Base-by-base conservation (phyloP, 495 filamentous ascomycete genomes). In the Terfezia claveryi region DNA sequence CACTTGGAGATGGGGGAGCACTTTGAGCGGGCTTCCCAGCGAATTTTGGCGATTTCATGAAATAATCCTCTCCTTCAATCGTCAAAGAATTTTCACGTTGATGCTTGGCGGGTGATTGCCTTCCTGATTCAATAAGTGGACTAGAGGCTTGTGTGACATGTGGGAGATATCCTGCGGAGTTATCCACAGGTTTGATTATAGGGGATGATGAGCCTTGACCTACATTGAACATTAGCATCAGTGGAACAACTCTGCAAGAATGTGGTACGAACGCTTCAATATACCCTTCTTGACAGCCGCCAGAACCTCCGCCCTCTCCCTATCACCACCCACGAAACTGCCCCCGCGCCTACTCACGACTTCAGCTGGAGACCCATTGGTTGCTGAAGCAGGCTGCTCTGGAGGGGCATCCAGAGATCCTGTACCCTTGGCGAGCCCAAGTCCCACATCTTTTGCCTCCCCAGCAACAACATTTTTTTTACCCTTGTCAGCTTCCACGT, bases 251-350 rank as follows among this genome's bases (percentile, higher is more conserved):
- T 6, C 1, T 10, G 49, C 0, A 53, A 12, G n/a, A 14, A 57
- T 1, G 38, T 23, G n/a, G 10, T 37, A 74, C 84, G 58, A 74
- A 91, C 88, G 83, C 67, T 99, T 99, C 49, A 99, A 67, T 49
- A 99, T 99, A 16, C 91, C 89, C 67, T 89, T 94, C 59, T 82
- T 83, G 14, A 96, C 81, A 10, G 86, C 82, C 16, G 87, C 85
- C 44, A 95, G 74, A 16, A 94, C 82, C 63, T 94, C 88, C 1
- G 87, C 86, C 52, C 91, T 80, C 64, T 98, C 91, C 64, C 73
- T 80, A 54, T 96, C 91, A 36, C 86, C 83, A 37, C 87, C 89
- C 52, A 94, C 74, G 61, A 96, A 87, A 71, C 85, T 96, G 70
- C 81, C 85, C 60, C 87, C 76, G 37, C 72, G 68, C 37, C 78